Evolutionary conservation across 1,284 basidiomycete species (phyloP), one percentile per base, ranked within the genome.

Genomic region (Sphaerobolus stellatus): DNA sequence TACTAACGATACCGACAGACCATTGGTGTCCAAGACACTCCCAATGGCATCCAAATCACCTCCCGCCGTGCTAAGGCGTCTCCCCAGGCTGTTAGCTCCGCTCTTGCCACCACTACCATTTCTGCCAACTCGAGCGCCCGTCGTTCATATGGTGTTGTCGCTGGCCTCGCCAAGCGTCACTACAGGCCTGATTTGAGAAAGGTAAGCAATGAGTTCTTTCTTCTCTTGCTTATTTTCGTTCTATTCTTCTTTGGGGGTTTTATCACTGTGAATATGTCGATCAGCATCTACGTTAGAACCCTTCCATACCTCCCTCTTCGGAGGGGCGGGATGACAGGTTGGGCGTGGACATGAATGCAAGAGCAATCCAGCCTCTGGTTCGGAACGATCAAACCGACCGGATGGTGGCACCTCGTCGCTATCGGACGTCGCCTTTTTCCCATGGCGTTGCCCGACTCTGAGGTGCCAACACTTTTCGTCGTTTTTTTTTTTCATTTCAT

Each of bases 261-360:
- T 49, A 49, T 36, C 54, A 18, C 20, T 13, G 20, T 18, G 24
- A 44, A 28, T 30, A 24, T 28, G 41, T 46, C 43, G 58, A 36
- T 61, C 55, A 69, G 83, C 82, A 85, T 69, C 83, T 79, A 80
- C 80, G 81, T 82, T 84, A 86, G 86, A 88, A 84, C 59, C 63
- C 58, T 57, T n/a, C 55, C 56, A 58, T 52, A 59, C 59, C 80
- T 84, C 82, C 74, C 86, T 83, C 71, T 62, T 64, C 68, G 59
- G 66, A 61, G 73, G 72, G 75, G 77, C 73, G 70, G 59, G 68
- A 82, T 83, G 86, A 89, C 54, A 84, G 78, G 86, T 74, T 80
- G 86, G 87, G 88, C 80, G 87, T 89, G 86, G 88, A 90, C 84
- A 88, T 74, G 86, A 83, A 80, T 90, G 88, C 88, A 82, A 90